Evolutionary conservation across 73 alveolate genomes (phyloP).

Genomic region (Loxodes magnus): DNA sequence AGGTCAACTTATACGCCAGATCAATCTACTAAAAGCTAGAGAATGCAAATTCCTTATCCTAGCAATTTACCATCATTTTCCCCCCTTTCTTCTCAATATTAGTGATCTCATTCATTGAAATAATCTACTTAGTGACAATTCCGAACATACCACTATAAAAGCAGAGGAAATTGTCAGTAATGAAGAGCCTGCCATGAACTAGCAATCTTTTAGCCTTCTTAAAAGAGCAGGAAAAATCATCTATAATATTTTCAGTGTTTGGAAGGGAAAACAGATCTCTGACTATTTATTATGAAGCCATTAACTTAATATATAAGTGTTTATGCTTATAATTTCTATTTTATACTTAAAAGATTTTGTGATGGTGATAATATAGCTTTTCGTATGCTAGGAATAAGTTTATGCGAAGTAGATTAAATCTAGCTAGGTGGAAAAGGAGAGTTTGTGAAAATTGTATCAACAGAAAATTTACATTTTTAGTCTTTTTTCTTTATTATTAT

Average conservation of each 20-base stretch:
- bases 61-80: slow-evolving; percentile 12
- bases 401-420: too few relatives aligned
- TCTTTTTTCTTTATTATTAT: too few relatives aligned
- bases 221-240: slow-evolving; percentile 71
- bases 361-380: too few relatives aligned
- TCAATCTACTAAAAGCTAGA: slow-evolving; percentile 29
- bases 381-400: too few relatives aligned
- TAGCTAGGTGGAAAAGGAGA: too few relatives aligned
- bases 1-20: slow-evolving; percentile 24
- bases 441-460: too few relatives aligned
- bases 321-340: too few relatives aligned
- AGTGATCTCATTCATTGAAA: slow-evolving; percentile 51
- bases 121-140: slow-evolving; percentile 32
- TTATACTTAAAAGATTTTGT: too few relatives aligned
- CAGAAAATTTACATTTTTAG: too few relatives aligned
- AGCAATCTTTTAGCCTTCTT: slow-evolving; percentile 31
- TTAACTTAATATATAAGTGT: too few relatives aligned
- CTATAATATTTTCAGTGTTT: slow-evolving; percentile 60
- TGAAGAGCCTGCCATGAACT: slow-evolving; percentile 56
- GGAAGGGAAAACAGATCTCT: slow-evolving; percentile 48
- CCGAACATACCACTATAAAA: slow-evolving; percentile 59
- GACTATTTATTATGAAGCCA: slow-evolving; percentile 36
- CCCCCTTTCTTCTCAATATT: slow-evolving; percentile 29
- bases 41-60: slow-evolving; percentile 15
- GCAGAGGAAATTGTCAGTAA: slow-evolving; percentile 66